These are phyloP conservation scores for Marchantia polymorpha DNA, from an alignment of 225 moss, liverwort and hornwort genomes.

Conservation along the genomic window DNA sequence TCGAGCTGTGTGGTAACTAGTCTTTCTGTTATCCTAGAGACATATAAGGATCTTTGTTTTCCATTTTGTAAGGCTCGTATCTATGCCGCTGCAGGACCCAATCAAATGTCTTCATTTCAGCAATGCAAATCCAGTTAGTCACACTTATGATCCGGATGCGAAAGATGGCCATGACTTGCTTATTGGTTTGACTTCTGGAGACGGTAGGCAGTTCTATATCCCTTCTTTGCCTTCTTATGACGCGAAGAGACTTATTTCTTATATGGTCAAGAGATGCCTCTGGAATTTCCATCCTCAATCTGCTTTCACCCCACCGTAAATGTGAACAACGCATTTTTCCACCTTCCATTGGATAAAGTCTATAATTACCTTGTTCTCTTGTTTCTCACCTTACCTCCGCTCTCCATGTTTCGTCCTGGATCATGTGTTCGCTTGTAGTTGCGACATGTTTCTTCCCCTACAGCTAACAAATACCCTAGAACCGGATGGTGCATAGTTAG, in stretches of 20 bases:
- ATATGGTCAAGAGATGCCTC: neutral
- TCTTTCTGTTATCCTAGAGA: too few species aligned
- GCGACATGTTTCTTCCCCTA: neutral
- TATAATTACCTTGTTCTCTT: too few species aligned
- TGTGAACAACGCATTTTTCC: neutral
- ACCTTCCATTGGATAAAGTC: neutral
- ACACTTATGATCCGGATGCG: constrained; percentile 73
- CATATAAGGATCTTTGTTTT: too few species aligned
- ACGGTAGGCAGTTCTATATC: constrained; percentile 48
- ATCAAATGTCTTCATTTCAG: constrained; percentile 83
- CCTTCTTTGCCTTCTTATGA: neutral
- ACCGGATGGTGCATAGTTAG: neutral
- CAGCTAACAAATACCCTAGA: neutral
- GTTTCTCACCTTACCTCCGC: too few species aligned
- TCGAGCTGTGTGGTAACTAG: too few species aligned
- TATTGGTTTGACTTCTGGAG: constrained; percentile 83
- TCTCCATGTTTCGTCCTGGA: neutral
- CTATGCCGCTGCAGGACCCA: constrained; percentile 66
- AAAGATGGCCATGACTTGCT: constrained; percentile 95
- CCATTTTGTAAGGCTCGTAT: too few species aligned
- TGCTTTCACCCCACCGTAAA: neutral
- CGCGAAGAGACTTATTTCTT: neutral
- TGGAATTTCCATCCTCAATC: neutral
- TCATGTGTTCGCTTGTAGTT: neutral
- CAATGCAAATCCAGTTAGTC: constrained; percentile 67